Evolutionary conservation across 176 grass and related monocot genomes (phyloP).

Genomic region (Echinochloa phyllopogon): DNA sequence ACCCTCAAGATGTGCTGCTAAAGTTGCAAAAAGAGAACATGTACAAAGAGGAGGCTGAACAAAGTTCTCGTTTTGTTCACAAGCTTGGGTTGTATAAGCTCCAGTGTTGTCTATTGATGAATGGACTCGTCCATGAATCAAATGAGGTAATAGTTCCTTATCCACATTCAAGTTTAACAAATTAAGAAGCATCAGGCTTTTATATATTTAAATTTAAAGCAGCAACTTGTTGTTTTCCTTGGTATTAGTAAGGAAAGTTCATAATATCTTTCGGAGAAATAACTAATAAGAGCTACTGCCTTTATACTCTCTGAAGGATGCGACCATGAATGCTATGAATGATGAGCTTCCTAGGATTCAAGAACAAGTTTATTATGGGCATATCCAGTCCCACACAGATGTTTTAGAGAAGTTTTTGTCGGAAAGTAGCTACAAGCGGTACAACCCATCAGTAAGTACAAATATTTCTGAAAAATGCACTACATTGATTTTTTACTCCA

Average conservation of each 20-base stretch:
- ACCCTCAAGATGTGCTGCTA: slow-evolving; percentile 87
- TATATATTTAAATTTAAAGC: slow-evolving; percentile 26
- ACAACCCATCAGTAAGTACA: slow-evolving; percentile 79
- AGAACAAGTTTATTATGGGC: slow-evolving; percentile 99
- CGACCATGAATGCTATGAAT: slow-evolving; percentile 93
- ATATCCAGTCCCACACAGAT: slow-evolving; percentile 92
- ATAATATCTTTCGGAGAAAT: slow-evolving; percentile 21
- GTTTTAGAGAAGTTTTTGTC: slow-evolving; percentile 94
- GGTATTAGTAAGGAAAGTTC: slow-evolving; percentile 13
- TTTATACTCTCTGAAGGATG: slow-evolving; percentile 57
- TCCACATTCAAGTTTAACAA: slow-evolving; percentile 44
- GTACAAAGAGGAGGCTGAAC: slow-evolving; percentile 75
- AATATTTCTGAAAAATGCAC: slow-evolving; percentile 26
- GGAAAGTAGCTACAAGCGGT: slow-evolving; percentile 85
- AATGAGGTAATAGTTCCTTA: slow-evolving; percentile 69
- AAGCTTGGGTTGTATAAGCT: slow-evolving; percentile 89
- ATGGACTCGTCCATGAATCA: slow-evolving; percentile 90
- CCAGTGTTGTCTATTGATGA: slow-evolving; percentile 88
- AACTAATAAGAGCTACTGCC: slow-evolving; percentile 14
- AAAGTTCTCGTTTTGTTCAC: slow-evolving; percentile 85
- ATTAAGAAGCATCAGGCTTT: slow-evolving; percentile 12
- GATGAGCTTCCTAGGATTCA: slow-evolving; percentile 95
- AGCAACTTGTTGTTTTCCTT: slow-evolving; percentile 13
- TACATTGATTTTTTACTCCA: slow-evolving; percentile 38
- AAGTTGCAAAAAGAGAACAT: slow-evolving; percentile 72